phyloP scores from a whole-genome alignment of 2,329 filamentous ascomycete species.

The Pyricularia pennisetigena region DNA sequence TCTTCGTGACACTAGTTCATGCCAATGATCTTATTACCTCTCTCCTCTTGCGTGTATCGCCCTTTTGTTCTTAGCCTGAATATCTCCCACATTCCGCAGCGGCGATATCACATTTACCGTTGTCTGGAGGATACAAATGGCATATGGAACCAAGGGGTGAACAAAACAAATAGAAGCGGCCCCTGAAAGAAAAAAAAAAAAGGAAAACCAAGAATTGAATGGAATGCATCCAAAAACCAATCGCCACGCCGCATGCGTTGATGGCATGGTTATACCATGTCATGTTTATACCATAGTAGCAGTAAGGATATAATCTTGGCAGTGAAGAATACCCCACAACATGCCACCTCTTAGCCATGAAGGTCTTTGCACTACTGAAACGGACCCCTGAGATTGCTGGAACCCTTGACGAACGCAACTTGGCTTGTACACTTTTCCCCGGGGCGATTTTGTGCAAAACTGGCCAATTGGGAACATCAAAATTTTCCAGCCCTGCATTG shows the following conservation, averaged over 20 bases:
- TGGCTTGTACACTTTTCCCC: background rate
- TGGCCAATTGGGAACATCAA: background rate
- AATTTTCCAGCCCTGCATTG: background rate
- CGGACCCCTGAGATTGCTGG: background rate
- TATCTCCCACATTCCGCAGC: background rate
- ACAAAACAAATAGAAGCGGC: background rate
- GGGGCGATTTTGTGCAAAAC: background rate
- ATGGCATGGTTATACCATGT: background rate
- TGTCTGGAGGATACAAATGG: background rate
- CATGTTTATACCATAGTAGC: too few relatives aligned
- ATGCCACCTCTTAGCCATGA: background rate
- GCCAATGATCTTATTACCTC: background rate
- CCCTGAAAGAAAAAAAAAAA: background rate
- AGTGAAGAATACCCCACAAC: background rate
- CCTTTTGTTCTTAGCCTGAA: background rate
- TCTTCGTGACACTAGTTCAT: too few relatives aligned
- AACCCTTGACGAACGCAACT: background rate
- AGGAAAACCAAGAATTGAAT: background rate
- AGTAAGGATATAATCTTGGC: background rate
- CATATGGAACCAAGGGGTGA: background rate
- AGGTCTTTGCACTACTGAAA: background rate
- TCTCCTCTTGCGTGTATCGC: background rate
- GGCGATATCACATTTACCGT: background rate
- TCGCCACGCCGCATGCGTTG: background rate
- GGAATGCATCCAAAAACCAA: background rate